Evolutionary conservation across 352 stramenopile genomes (phyloP), one percentile per base, ranked within the genome.

Genomic region (Phytophthora sansomeana): DNA sequence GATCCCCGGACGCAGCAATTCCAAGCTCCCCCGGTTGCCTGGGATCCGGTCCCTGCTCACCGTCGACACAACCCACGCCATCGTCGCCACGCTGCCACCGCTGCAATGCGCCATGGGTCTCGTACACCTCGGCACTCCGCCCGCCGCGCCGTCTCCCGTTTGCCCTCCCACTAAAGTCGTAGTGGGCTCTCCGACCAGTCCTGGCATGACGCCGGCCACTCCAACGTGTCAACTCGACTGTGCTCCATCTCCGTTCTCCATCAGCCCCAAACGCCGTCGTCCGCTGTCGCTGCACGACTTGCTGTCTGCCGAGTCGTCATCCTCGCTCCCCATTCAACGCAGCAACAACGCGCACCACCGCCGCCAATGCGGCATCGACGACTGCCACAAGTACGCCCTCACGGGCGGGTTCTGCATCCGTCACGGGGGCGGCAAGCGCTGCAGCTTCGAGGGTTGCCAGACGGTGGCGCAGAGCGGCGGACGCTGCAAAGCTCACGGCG

Each of bases 401-500:
- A 83, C 76, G 4, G 83, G 80, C 9, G 87, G 87, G 6, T 92
- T 89, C 41, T 95, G 85, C 53, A 90, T 90, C 36, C 72, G 77
- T 13, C 85, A 95, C 50, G 87, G 87, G 14, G 87, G 87, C 6
- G 85, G 87, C 51, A 95, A 95, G 58, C 84, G 81, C 5, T 95
- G 87, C 67, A 86, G 68, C 44, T 64, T 70, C 11, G 67, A 78
- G 1, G 64, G 76, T 26, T 95, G 87, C 46, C 65, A 75, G 32
- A 95, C 88, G 0, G 85, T 91, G 8, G 87, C 88, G 8, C 83
- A 95, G 54, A 91, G 85, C 58, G 87, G 89, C 3, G 89, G 89
- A 3, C 74, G 85, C 5, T 96, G 89, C 76, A 95, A 92, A 61
- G 83, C 85, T 13, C 89, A 96, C 39, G 89, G 89, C 30, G 89